A percentile compares a stretch with the other conserved stretches of the same genome.
These are phyloP conservation scores for Botryotinia globosa DNA, from an alignment of 2,329 filamentous ascomycete species.

Conservation along the genomic window DNA sequence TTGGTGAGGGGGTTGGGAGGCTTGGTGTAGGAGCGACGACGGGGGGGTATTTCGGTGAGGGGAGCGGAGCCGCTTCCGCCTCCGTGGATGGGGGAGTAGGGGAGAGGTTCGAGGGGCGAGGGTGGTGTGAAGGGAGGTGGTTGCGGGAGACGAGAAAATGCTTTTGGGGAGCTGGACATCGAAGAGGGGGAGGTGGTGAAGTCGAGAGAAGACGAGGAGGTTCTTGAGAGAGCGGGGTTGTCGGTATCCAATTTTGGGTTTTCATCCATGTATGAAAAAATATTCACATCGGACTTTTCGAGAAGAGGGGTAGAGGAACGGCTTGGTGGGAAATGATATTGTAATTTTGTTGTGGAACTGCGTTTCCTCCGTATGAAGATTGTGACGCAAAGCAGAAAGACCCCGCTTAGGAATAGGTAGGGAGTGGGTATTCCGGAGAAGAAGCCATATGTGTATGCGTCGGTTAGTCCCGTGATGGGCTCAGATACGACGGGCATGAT, in stretches of 20 bases:
- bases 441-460: background rate
- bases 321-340: conserved; percentile 17
- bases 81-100: background rate
- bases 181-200: conserved; percentile 10
- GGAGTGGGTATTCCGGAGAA: conserved; percentile 11
- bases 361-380: conserved; percentile 19
- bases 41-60: conserved; percentile 8
- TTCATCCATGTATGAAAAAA: background rate
- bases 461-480: background rate
- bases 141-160: background rate
- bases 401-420: conserved; percentile 20
- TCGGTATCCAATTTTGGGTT: background rate
- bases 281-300: background rate
- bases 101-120: background rate
- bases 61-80: background rate
- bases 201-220: conserved; percentile 9
- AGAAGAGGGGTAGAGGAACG: conserved; percentile 8
- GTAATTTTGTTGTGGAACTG: background rate
- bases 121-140: background rate
- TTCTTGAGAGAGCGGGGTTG: background rate
- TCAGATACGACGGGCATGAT: conserved; percentile 24
- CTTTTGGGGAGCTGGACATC: background rate
- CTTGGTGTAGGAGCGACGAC: conserved; percentile 28
- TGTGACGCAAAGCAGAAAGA: conserved; percentile 23
- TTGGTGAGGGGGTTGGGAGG: conserved; percentile 12